Conservation (phyloP, 768 basidiomycete genomes). For the Crucibulum laeve region DNA sequence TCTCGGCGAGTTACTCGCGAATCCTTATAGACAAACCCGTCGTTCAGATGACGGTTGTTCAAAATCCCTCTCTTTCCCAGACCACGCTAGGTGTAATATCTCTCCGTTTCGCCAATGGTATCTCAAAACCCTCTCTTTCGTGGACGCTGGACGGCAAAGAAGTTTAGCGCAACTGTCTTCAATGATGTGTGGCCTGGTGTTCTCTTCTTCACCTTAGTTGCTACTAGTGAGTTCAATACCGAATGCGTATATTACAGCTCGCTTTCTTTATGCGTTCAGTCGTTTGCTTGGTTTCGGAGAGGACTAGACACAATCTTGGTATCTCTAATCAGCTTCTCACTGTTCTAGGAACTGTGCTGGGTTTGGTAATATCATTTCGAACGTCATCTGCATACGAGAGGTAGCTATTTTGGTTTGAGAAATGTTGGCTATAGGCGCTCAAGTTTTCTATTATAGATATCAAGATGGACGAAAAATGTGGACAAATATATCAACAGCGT, state of each 20-base stretch:
- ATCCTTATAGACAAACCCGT: no score
- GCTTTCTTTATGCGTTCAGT: slow-evolving; percentile 19
- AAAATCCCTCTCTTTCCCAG: no score
- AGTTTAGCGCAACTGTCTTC: slow-evolving; percentile 42
- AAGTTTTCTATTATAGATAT: slow-evolving; percentile 27
- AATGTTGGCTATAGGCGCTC: background rate
- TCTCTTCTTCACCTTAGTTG: slow-evolving; percentile 46
- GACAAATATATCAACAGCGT: slow-evolving; percentile 49
- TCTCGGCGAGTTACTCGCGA: no score
- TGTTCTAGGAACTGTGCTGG: slow-evolving; percentile 62
- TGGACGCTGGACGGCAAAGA: slow-evolving; percentile 33
- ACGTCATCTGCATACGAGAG: slow-evolving; percentile 59
- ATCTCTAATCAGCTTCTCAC: slow-evolving; percentile 46
- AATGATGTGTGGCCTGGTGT: slow-evolving; percentile 54
- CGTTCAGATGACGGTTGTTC: no score
- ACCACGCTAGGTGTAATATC: no score
- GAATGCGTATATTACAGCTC: no score
- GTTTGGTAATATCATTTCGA: slow-evolving; percentile 55
- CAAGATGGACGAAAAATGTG: slow-evolving; percentile 61
- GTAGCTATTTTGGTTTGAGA: slow-evolving; percentile 19
- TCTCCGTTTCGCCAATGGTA: no score
- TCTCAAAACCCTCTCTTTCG: slow-evolving; percentile 1
- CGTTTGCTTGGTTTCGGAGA: slow-evolving; percentile 44
- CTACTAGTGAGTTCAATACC: slow-evolving; percentile 33
- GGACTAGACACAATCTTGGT: slow-evolving; percentile 36